These are phyloP conservation scores for Sutorius eximius DNA, from an alignment of 1,284 basidiomycete genomes.

Conservation along the genomic window DNA sequence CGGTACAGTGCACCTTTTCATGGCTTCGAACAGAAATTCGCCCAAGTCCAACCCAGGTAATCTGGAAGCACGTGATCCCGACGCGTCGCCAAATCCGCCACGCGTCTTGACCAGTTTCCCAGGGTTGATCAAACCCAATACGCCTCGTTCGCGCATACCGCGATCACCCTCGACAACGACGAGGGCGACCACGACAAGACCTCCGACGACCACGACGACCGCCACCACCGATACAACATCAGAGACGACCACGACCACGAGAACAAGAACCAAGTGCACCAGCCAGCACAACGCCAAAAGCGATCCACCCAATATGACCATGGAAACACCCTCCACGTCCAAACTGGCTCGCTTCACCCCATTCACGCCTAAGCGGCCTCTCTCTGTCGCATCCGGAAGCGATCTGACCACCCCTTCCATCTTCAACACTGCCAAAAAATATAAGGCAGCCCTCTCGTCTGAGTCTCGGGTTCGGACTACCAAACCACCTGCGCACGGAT, in stretches of 20 bases:
- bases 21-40: slow-evolving; percentile 7
- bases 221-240: background rate
- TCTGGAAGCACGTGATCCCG: slow-evolving; percentile 22
- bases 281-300: background rate
- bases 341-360: slow-evolving; percentile 37
- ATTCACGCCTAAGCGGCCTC: slow-evolving; percentile 57
- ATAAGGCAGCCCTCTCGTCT: slow-evolving; percentile 61
- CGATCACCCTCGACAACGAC: slow-evolving; percentile 4
- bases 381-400: slow-evolving; percentile 35
- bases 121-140: slow-evolving; percentile 28
- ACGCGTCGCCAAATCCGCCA: slow-evolving; percentile 21
- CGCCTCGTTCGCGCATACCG: background rate
- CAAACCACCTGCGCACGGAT: slow-evolving; percentile 37
- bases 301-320: slow-evolving; percentile 3
- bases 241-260: background rate
- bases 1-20: background rate
- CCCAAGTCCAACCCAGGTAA: background rate
- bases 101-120: slow-evolving; percentile 30
- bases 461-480: slow-evolving; percentile 53
- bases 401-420: slow-evolving; percentile 41
- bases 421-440: slow-evolving; percentile 60
- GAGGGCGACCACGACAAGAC: slow-evolving; percentile 2
- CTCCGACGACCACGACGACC: background rate
- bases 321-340: slow-evolving; percentile 27
- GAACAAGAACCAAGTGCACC: background rate